Evolutionary conservation across 176 grass and related monocot genomes (phyloP).

Genomic region (Raddia distichophylla): DNA sequence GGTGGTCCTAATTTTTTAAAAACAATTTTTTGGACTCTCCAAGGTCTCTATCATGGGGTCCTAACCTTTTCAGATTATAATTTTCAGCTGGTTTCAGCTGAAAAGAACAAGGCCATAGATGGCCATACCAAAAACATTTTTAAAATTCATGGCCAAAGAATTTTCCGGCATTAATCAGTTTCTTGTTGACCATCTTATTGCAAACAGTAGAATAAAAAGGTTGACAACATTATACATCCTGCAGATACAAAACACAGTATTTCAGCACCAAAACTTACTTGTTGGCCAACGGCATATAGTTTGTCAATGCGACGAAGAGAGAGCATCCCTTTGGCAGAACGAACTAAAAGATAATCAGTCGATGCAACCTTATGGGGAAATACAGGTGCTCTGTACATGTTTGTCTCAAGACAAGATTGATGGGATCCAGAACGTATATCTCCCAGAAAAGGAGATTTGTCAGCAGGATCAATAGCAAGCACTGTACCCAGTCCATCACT

Average conservation of each 20-base stretch:
- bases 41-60: too few species aligned
- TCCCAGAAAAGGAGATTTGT: constrained; percentile 95
- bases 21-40: too few species aligned
- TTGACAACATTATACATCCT: constrained; percentile 14
- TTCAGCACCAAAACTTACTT: constrained; percentile 56
- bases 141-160: not conserved
- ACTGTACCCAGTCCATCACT: constrained; percentile 71
- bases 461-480: constrained; percentile 77
- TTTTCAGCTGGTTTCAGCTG: too few species aligned
- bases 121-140: not conserved
- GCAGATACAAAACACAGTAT: constrained; percentile 26
- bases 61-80: too few species aligned
- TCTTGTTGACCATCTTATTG: not conserved
- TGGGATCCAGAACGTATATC: constrained; percentile 69
- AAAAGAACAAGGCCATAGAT: not conserved
- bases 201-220: constrained; percentile 12
- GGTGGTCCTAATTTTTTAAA: too few species aligned
- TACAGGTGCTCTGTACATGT: constrained; percentile 88
- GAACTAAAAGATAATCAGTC: constrained; percentile 94
- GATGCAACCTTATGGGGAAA: constrained; percentile 82
- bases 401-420: constrained; percentile 88
- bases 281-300: constrained; percentile 86
- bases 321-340: constrained; percentile 81
- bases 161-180: constrained; percentile 12
- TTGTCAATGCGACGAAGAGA: constrained; percentile 86